A percentile compares a stretch with the other conserved stretches of the same genome.
Evolutionary conservation across 192 early-diverging fungal species (phyloP).

Genomic region (Podila clonocystis): DNA sequence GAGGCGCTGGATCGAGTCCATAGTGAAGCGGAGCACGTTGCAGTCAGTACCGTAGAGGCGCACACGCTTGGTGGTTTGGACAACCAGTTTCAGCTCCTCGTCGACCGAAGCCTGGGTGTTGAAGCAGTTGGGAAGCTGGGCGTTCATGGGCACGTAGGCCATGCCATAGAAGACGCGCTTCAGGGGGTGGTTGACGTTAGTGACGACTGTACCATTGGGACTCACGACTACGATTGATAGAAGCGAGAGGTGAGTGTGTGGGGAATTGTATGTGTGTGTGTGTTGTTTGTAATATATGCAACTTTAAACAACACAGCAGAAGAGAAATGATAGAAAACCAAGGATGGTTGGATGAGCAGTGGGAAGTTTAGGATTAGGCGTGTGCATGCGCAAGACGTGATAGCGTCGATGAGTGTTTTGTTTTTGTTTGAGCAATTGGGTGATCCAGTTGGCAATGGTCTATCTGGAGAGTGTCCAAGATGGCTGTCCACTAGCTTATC

Average conservation of each 20-base stretch:
- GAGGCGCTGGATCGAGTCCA: conserved; percentile 40
- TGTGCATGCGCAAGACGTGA: no score
- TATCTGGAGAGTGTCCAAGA: no score
- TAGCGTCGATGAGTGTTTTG: no score
- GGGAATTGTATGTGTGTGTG: neutral
- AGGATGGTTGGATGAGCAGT: neutral
- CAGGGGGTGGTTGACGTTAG: conserved; percentile 20
- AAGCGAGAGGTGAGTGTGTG: neutral
- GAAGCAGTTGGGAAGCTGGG: conserved; percentile 52
- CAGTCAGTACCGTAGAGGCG: conserved; percentile 59
- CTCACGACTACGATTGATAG: conserved; percentile 13
- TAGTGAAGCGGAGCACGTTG: conserved; percentile 38
- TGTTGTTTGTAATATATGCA: neutral
- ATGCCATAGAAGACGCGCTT: conserved; percentile 57
- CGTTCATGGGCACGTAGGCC: conserved; percentile 50
- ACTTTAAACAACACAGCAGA: conserved; percentile 1
- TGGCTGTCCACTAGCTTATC: no score
- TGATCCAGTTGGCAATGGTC: no score
- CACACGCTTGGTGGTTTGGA: conserved; percentile 50
- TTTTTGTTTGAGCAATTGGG: no score
- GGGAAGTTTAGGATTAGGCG: neutral
- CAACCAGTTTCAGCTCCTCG: conserved; percentile 49
- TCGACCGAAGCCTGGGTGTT: conserved; percentile 46
- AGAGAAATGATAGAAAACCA: neutral
- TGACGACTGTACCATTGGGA: conserved; percentile 36